These are phyloP conservation scores for Ostreobium quekettii DNA, from an alignment of 139 green algal genomes.

Conservation along the genomic window DNA sequence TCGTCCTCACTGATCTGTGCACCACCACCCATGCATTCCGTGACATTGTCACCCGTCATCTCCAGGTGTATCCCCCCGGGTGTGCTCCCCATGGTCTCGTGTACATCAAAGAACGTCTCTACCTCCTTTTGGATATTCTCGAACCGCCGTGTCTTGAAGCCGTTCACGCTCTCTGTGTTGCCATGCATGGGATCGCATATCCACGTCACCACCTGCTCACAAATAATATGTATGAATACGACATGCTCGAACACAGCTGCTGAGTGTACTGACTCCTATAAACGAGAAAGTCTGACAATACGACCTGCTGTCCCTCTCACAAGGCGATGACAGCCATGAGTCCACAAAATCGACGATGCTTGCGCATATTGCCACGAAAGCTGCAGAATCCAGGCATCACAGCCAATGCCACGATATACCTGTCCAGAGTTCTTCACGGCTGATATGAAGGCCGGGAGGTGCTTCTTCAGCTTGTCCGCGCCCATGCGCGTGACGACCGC, in stretches of 20 bases:
- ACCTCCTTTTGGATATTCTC: conserved; percentile 78
- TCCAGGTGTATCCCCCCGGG: conserved; percentile 93
- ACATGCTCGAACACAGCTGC: too few species aligned
- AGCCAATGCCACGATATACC: too few species aligned
- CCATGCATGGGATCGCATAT: conserved; percentile 98
- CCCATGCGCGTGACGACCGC: conserved; percentile 96
- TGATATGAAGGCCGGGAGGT: conserved; percentile 67
- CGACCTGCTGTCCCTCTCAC: too few species aligned
- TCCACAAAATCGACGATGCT: too few species aligned
- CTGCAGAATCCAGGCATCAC: too few species aligned
- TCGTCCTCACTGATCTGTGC: conserved; percentile 54
- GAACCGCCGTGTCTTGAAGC: conserved; percentile 95
- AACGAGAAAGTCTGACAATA: too few species aligned
- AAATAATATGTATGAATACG: too few species aligned
- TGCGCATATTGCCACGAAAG: too few species aligned
- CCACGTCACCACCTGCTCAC: conserved; percentile 91
- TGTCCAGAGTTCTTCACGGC: conserved; percentile 48
- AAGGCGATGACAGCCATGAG: too few species aligned
- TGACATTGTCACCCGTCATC: conserved; percentile 96
- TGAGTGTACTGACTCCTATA: too few species aligned
- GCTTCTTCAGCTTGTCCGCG: conserved; percentile 70
- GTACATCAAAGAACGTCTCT: conserved; percentile 82
- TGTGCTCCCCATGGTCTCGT: conserved; percentile 57
- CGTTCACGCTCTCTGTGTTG: conserved; percentile 86
- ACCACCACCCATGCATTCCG: conserved; percentile 94